Percentiles rank a stretch among this genome's conserved stretches.
Evolutionary conservation across 1,139 yeast species (phyloP).

Genomic region (Hansenula anomala): DNA sequence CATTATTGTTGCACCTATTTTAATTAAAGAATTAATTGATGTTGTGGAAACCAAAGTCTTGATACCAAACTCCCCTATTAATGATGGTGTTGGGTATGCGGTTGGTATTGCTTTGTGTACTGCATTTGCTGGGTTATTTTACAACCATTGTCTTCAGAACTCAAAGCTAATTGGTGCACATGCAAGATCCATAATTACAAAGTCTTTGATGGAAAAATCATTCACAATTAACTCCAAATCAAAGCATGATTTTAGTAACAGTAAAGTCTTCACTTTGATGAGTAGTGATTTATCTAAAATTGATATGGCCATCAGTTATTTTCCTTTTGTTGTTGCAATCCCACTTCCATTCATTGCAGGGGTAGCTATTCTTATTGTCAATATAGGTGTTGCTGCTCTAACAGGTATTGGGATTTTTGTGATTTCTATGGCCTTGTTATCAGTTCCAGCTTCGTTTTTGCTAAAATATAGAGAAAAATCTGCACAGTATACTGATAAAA

Average conservation of each 20-base stretch:
- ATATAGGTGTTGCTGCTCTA: slow-evolving; percentile 65
- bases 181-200: slow-evolving; percentile 57
- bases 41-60: slow-evolving; percentile 35
- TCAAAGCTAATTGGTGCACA: slow-evolving; percentile 64
- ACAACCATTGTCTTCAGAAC: slow-evolving; percentile 55
- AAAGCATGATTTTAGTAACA: slow-evolving; percentile 52
- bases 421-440: slow-evolving; percentile 22
- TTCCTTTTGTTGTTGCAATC: slow-evolving; percentile 55
- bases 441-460: slow-evolving; percentile 31
- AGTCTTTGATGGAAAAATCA: slow-evolving; percentile 60
- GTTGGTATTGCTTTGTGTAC: slow-evolving; percentile 45
- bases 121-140: slow-evolving; percentile 38
- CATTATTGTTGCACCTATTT: slow-evolving; percentile 39
- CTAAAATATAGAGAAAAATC: slow-evolving; percentile 32
- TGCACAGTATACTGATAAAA: slow-evolving; percentile 42
- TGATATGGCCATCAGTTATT: slow-evolving; percentile 65
- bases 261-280: slow-evolving; percentile 64
- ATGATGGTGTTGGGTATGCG: slow-evolving; percentile 54
- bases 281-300: slow-evolving; percentile 75
- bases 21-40: slow-evolving; percentile 43
- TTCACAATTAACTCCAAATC: slow-evolving; percentile 52
- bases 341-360: slow-evolving; percentile 54
- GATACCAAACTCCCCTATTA: slow-evolving; percentile 25
- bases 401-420: slow-evolving; percentile 56
- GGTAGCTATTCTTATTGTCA: slow-evolving; percentile 55